Evolutionary conservation across 1,284 basidiomycete genomes (phyloP).

Genomic region (Microbotryum scabiosae): DNA sequence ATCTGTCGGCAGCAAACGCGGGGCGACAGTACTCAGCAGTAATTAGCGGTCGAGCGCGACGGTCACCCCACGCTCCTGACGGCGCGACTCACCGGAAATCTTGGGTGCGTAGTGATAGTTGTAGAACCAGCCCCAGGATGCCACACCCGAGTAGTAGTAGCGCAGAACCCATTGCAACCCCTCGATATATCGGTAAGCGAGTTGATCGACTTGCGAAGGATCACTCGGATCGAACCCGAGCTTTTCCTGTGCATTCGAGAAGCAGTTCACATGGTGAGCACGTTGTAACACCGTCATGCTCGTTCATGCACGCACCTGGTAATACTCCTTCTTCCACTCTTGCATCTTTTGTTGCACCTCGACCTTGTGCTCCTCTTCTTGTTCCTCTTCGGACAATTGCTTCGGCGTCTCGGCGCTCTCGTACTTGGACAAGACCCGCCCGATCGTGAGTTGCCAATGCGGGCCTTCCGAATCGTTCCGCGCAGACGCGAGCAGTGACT

Average conservation of each 20-base stretch:
- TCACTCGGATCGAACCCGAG: conserved; percentile 62
- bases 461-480: conserved; percentile 37
- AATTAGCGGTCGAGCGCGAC: not conserved
- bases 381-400: conserved; percentile 56
- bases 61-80: not conserved
- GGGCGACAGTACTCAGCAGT: not conserved
- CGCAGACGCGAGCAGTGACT: conserved; percentile 35
- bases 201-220: conserved; percentile 52
- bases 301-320: conserved; percentile 52
- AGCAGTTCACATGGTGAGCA: not conserved
- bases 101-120: conserved; percentile 94
- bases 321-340: conserved; percentile 86
- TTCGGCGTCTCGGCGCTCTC: conserved; percentile 66
- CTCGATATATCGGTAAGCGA: conserved; percentile 78
- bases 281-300: too few relatives aligned
- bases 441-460: conserved; percentile 55
- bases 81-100: conserved; percentile 61
- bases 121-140: conserved; percentile 99
- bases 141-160: conserved; percentile 95
- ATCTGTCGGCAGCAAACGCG: conserved; percentile 47
- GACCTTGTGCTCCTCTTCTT: conserved; percentile 66
- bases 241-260: conserved; percentile 50
- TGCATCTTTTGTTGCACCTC: conserved; percentile 74
- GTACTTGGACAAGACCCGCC: conserved; percentile 79
- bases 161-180: conserved; percentile 98